These are phyloP conservation scores for Leccinum pachyderme DNA, from an alignment of 1,284 basidiomycete genomes.

Conservation along the genomic window DNA sequence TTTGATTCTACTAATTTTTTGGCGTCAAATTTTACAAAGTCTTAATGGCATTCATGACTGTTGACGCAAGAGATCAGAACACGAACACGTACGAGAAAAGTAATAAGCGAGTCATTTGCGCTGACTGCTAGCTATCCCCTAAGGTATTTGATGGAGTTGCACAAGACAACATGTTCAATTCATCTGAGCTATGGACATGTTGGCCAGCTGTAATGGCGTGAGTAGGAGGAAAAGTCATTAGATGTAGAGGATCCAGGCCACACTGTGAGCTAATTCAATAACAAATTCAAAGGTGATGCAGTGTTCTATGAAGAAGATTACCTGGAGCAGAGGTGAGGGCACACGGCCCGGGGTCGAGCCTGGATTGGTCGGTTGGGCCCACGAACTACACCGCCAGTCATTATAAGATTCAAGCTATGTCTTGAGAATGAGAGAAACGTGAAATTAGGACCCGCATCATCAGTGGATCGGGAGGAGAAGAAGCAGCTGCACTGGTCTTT, in stretches of 20 bases:
- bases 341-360: not conserved
- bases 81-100: not conserved
- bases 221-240: not conserved
- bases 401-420: slow-evolving; percentile 13
- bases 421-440: slow-evolving; percentile 9
- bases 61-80: slow-evolving; percentile 11
- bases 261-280: slow-evolving; percentile 3
- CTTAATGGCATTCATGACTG: slow-evolving; percentile 4
- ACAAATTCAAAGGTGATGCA: slow-evolving; percentile 16
- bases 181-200: not conserved
- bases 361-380: slow-evolving; percentile 1
- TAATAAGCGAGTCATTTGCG: not conserved
- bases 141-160: not conserved
- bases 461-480: slow-evolving; percentile 21
- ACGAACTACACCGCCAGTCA: not conserved
- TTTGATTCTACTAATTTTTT: slow-evolving; percentile 6
- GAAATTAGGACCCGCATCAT: slow-evolving; percentile 7
- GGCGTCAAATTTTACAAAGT: not conserved
- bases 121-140: not conserved
- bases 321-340: not conserved
- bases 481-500: slow-evolving; percentile 17
- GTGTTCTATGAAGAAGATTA: slow-evolving; percentile 13
- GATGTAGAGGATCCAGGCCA: not conserved
- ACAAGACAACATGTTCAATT: not conserved
- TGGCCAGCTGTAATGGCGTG: not conserved